These are phyloP conservation scores for Biscutella laevigata DNA, from an alignment of 441 rosid genomes.

Conservation along the genomic window DNA sequence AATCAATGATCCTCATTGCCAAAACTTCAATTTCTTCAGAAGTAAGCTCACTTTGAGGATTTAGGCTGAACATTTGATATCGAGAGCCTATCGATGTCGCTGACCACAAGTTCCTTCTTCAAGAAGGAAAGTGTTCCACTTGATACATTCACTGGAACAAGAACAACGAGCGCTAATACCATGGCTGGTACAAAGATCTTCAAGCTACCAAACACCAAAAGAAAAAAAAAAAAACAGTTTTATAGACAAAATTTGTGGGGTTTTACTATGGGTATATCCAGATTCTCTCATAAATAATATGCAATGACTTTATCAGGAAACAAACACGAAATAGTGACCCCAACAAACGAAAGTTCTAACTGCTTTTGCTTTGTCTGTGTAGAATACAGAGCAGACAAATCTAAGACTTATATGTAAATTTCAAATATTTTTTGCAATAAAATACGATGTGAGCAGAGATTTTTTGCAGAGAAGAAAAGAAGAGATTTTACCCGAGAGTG, in stretches of 20 bases:
- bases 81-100: slow-evolving; percentile 87
- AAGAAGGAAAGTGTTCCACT: slow-evolving; percentile 81
- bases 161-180: slow-evolving; percentile 62
- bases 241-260: too few relatives aligned
- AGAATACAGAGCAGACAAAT: slow-evolving; percentile 21
- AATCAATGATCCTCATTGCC: background rate
- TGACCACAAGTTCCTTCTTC: slow-evolving; percentile 69
- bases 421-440: too few relatives aligned
- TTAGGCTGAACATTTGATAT: slow-evolving; percentile 81
- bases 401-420: slow-evolving; percentile 13
- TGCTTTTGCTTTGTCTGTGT: slow-evolving; percentile 4
- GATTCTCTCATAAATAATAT: slow-evolving; percentile 6
- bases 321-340: slow-evolving; percentile 7
- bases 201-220: slow-evolving; percentile 41
- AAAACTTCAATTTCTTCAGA: background rate
- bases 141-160: slow-evolving; percentile 90
- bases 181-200: slow-evolving; percentile 81
- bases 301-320: slow-evolving; percentile 7
- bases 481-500: slow-evolving; percentile 58
- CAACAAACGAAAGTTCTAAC: slow-evolving; percentile 11
- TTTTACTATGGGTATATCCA: background rate
- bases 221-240: slow-evolving; percentile 8
- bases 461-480: too few relatives aligned
- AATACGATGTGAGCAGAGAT: too few relatives aligned
- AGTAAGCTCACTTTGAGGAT: slow-evolving; percentile 52